Base-by-base conservation (phyloP, 2,329 filamentous ascomycete genomes). In the Leptodontidium sp. region DNA sequence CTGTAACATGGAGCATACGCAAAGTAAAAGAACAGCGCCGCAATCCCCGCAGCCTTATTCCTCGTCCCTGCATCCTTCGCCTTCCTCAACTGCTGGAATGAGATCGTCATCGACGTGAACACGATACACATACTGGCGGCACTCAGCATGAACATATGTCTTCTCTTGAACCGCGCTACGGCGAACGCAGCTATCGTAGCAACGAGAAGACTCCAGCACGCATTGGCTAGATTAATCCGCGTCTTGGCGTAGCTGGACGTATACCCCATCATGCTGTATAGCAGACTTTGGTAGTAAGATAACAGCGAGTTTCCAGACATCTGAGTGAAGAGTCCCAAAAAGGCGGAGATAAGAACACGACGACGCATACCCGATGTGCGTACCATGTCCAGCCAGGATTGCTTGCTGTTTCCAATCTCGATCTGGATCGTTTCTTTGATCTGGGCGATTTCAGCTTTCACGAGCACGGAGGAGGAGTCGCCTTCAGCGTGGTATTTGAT, bases 1-100 rank as follows among this genome's bases (percentile, higher is more conserved):
- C 90, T 90, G 77, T 90, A 90, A 70, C 80, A 81, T 4, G 87
- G 86, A 12, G 83, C 83, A 76, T 88, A 90, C 2, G 82, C 81
- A 70, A 88, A 90, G 73, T 87, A 87, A 79, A 88, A 90, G 78
- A 90, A 84, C 40, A 89, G 74, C 55, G 82, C 77, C n/a, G 80
- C 75, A 4, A 70, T 62, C 32, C 65, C 65, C 12, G 74, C 72
- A 24, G 70, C 61, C 6, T 62, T 65, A 32, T 74, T 74, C 8
- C 26, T 67, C 12, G 75, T 77, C 32, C 72, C 66, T 35, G 77
- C 75, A 61, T 77, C 74, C 72, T 78, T 67, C 59, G 79, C 77
- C 64, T 80, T 78, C 68, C 80, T 74, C n/a, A 78, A 73, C 21
- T 78, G 76, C 65, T 84, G 77, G 75, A 83, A 79, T 11, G 81